Evolutionary conservation across 768 basidiomycete genomes (phyloP).

Genomic region (Chiua virens): DNA sequence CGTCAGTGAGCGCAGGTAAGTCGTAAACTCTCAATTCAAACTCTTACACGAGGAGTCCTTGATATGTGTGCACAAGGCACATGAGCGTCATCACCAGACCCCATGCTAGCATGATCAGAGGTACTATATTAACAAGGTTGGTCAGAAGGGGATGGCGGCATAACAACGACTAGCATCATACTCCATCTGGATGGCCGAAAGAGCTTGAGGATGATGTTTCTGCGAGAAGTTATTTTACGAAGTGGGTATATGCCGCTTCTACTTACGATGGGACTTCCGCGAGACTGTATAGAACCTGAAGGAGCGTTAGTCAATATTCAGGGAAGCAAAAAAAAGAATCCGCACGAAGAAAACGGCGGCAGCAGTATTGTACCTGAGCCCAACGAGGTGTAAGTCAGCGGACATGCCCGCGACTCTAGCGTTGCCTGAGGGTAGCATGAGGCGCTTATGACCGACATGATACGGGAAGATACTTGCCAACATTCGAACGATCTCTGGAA

Average conservation of each 20-base stretch:
- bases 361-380: conserved; percentile 36
- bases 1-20: neutral
- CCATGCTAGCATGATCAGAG: conserved; percentile 40
- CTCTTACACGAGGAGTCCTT: conserved; percentile 32
- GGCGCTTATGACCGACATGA: neutral
- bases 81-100: conserved; percentile 39
- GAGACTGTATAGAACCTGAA: conserved; percentile 37
- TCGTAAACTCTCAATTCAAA: neutral
- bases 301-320: neutral
- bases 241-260: neutral
- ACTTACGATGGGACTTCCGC: conserved; percentile 40
- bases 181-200: conserved; percentile 37
- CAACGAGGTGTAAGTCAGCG: conserved; percentile 34
- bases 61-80: conserved; percentile 37
- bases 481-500: conserved; percentile 43
- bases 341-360: conserved; percentile 40
- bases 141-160: conserved; percentile 4
- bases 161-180: conserved; percentile 11
- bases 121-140: conserved; percentile 32
- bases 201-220: conserved; percentile 40
- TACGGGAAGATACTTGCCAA: conserved; percentile 32
- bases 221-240: conserved; percentile 12
- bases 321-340: neutral
- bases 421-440: conserved; percentile 32
- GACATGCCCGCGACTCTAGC: conserved; percentile 47